Evolutionary conservation across 2,329 filamentous ascomycete genomes (phyloP), one percentile per base, ranked within the genome.

Genomic region (Alternaria hordeiaustralica): DNA sequence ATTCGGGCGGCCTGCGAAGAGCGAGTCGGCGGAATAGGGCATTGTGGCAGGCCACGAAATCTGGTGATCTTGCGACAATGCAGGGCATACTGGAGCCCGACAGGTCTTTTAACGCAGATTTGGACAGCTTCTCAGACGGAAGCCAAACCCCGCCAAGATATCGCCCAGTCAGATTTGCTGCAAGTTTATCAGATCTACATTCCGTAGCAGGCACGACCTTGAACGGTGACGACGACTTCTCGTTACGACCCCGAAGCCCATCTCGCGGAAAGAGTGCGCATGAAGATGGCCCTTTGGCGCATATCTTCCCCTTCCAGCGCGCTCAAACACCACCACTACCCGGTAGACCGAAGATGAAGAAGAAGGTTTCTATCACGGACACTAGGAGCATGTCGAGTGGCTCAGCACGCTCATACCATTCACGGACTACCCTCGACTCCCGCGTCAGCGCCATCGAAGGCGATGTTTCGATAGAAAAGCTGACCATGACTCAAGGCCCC

Each of bases 231-330:
- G 66, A 66, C 23, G 69, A 73, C 10, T 62, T 69, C n/a, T 61
- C 64, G 26, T 56, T 65, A 55, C 65, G 65, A n/a, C 67, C 65
- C 13, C 68, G 65, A 46, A 73, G 70, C 56, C 69, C 68, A 18
- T 72, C 73, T 36, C 63, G 60, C 12, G 64, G 60, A 12, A 70
- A 65, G 30, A 65, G 63, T 30, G 68, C 58, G 41, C 64, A 64
- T 23, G 71, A 75, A 63, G 73, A 78, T 50, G 82, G 82, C 3
- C 83, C 83, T 3, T 68, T 98, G 5, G 87, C 90, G 56, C 95
- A 98, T 75, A 94, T 98, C 2, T 97, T 97, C 71, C 95, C 94
- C 0, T 98, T 97, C 66, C 92, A 97, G 76, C 87, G 86, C 59
- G 87, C 88, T 63, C 78, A 82, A 46, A 84, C 81, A 21, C 83